Base-by-base conservation (phyloP, 768 basidiomycete species). In the Hydnomerulius pinastri region DNA sequence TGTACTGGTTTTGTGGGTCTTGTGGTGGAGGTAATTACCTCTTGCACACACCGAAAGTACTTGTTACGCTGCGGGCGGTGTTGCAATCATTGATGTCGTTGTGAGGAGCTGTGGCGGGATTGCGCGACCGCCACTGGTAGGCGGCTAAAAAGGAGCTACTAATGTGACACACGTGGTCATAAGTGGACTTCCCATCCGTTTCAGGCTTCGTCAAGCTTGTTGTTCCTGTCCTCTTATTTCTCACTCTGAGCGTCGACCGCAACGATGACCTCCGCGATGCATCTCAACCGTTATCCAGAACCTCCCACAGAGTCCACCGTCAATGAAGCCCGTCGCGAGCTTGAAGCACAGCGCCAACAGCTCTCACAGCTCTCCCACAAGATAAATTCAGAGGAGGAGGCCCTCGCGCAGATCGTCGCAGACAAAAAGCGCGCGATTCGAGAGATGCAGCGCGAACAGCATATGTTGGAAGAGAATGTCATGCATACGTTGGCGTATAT, bases 401-500 rank as follows among this genome's bases (percentile, higher is more conserved):
- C 75, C 33, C 79, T 90, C 25, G 74, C 80, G 1, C 75, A 80
- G 68, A 72, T 87, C 53, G 73, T 90, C 32, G 63, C 71, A 8
- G 83, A 86, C 43, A 76, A 77, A 6, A 73, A 73, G 66, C 67
- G 65, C 41, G 69, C 74, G 13, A 88, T 91, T 57, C 69, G 72
- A 33, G 77, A 79, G 42, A 64, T 90, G 58, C 69, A 79, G 57
- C 54, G 60, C 30, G 79, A 87, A 58, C 78, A 77, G 40, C 63
- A 60, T 13, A 59, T 51, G 6, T 56, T 88, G 18, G 77, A 86
- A 60, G 70, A 78, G 23, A 72, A 73, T 36, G 72, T 82, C 32
- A 65, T 67, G 24, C 71, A 71, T 20, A 77, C 83, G 4, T 69
- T 77, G 64, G 85, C 85, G 1, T 90, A 87, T 61, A 74, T 90